phyloP scores from a whole-genome alignment of 2,329 filamentous ascomycete genomes.

The Lachnellula subtilissima region DNA sequence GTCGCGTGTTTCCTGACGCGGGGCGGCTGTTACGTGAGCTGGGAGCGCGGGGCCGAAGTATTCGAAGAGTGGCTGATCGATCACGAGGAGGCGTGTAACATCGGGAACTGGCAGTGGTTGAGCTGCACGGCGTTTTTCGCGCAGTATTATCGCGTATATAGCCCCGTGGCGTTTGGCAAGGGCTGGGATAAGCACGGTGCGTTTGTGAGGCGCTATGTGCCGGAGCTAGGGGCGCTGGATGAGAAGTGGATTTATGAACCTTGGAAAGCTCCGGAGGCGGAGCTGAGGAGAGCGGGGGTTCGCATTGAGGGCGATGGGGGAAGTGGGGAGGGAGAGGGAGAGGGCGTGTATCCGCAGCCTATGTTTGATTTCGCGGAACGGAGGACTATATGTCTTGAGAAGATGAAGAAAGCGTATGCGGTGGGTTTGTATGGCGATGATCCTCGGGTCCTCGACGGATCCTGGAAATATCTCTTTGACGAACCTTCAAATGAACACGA shows the following conservation, averaged over 20 bases:
- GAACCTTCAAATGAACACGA: conserved; percentile 24
- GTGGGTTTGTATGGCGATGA: conserved; percentile 62
- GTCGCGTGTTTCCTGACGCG: conserved; percentile 77
- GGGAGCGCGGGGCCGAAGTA: conserved; percentile 73
- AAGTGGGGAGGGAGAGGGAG: conserved; percentile 36
- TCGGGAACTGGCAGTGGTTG: conserved; percentile 76
- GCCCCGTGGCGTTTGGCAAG: conserved; percentile 65
- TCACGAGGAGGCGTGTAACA: conserved; percentile 69
- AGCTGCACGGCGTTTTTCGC: conserved; percentile 70
- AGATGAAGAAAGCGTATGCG: conserved; percentile 66
- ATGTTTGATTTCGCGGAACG: conserved; percentile 71
- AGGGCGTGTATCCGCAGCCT: conserved; percentile 62
- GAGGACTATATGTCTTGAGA: conserved; percentile 57
- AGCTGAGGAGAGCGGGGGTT: conserved; percentile 66
- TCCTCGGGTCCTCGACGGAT: conserved; percentile 56
- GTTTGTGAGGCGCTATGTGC: conserved; percentile 61
- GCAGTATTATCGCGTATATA: conserved; percentile 68
- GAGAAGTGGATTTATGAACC: conserved; percentile 75
- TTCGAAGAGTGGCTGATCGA: conserved; percentile 74
- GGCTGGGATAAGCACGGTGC: conserved; percentile 69
- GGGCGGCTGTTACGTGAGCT: conserved; percentile 72
- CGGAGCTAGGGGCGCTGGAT: conserved; percentile 57
- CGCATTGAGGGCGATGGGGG: conserved; percentile 51
- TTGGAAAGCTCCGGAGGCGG: conserved; percentile 64
- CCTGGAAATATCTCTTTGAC: conserved; percentile 45